A percentile compares a stretch with the other conserved stretches of the same genome.
These are phyloP conservation scores for Rhodotorula paludigena DNA, from an alignment of 768 basidiomycete species.

Conservation along the genomic window DNA sequence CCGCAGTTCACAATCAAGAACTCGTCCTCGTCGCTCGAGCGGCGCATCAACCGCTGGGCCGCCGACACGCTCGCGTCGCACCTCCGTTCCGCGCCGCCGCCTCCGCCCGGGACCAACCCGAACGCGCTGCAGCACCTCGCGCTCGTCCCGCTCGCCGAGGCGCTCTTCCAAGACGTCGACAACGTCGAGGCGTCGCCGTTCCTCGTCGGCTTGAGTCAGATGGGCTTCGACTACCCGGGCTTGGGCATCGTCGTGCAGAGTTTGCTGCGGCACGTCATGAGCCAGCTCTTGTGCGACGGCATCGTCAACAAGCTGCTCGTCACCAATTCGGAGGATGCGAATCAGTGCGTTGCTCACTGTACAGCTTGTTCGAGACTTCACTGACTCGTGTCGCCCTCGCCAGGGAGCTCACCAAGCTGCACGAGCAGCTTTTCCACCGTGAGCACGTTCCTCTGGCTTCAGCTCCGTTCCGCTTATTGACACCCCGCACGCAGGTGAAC, in stretches of 20 bases:
- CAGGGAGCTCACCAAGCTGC: conserved; percentile 73
- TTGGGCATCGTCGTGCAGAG: conserved; percentile 53
- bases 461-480: not conserved
- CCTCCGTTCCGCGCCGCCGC: conserved; percentile 55
- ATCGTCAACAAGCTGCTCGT: conserved; percentile 80
- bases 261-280: conserved; percentile 72
- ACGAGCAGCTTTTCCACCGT: conserved; percentile 82
- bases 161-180: conserved; percentile 49
- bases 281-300: conserved; percentile 65
- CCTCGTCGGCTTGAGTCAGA: conserved; percentile 51
- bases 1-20: conserved; percentile 84
- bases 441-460: conserved; percentile 47
- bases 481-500: conserved; percentile 59
- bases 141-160: conserved; percentile 49
- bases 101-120: conserved; percentile 50
- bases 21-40: conserved; percentile 72
- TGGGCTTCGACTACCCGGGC: conserved; percentile 34
- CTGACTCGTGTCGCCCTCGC: not conserved
- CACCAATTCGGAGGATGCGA: conserved; percentile 77
- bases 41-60: conserved; percentile 80
- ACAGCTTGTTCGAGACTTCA: no score
- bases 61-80: conserved; percentile 62
- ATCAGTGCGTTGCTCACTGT: conserved; percentile 45
- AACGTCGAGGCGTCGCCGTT: conserved; percentile 53
- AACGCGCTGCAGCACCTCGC: conserved; percentile 23